A percentile compares a stretch with the other conserved stretches of the same genome.
Evolutionary conservation across 1,284 basidiomycete genomes (phyloP).

Genomic region (Ceratobasidium sp.): DNA sequence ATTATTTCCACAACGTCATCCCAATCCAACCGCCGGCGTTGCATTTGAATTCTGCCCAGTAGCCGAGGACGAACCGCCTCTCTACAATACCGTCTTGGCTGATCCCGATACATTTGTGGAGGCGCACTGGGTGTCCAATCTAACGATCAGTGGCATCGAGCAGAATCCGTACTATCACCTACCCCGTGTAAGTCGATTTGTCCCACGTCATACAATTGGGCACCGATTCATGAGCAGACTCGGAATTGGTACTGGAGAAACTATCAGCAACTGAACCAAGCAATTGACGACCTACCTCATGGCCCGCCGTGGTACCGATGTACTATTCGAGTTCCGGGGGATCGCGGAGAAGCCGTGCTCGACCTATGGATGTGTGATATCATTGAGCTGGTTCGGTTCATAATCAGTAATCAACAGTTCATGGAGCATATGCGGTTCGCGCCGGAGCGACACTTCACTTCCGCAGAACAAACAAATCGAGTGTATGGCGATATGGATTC

Average conservation of each 20-base stretch:
- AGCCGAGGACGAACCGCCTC: neutral
- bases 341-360: conserved; percentile 50
- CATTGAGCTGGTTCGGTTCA: conserved; percentile 54
- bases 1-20: neutral
- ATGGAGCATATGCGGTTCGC: conserved; percentile 19
- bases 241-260: conserved; percentile 43
- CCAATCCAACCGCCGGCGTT: conserved; percentile 6
- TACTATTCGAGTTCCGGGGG: conserved; percentile 51
- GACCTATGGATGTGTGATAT: conserved; percentile 56
- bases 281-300: conserved; percentile 52
- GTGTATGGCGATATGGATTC: conserved; percentile 45
- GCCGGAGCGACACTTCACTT: conserved; percentile 11
- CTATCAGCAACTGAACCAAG: conserved; percentile 48
- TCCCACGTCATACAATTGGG: too few species aligned
- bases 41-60: neutral
- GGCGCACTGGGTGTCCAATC: conserved; percentile 4
- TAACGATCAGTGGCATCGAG: too few species aligned
- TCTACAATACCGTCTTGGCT: neutral
- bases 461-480: neutral
- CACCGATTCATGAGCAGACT: too few species aligned
- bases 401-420: conserved; percentile 42
- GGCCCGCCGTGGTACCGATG: conserved; percentile 52
- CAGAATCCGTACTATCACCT: too few species aligned
- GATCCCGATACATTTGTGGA: conserved; percentile 2
- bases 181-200: too few species aligned